A percentile compares a stretch with the other conserved stretches of the same genome.
phyloP scores from a whole-genome alignment of 139 green algal species.

The Monoraphidium neglectum region DNA sequence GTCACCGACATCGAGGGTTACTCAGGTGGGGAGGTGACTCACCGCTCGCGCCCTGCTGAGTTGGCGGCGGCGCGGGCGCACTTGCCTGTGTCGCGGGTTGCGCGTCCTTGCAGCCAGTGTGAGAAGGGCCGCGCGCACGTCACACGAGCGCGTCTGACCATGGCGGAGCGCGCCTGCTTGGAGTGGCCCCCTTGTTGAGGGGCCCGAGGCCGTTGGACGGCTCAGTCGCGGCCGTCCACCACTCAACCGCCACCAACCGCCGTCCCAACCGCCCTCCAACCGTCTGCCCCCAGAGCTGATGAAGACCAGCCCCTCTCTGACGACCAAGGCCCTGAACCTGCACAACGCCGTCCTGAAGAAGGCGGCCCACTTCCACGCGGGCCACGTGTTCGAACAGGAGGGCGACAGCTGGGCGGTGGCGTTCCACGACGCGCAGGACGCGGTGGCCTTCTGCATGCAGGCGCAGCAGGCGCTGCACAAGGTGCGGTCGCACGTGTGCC shows the following conservation, averaged over 20 bases:
- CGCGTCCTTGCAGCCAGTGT: too few relatives aligned
- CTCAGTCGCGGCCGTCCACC: too few relatives aligned
- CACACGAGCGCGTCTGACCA: too few relatives aligned
- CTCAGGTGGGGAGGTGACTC: too few relatives aligned
- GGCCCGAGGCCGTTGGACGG: too few relatives aligned
- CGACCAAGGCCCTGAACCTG: conserved; percentile 21
- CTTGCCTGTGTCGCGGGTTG: too few relatives aligned
- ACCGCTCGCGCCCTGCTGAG: too few relatives aligned
- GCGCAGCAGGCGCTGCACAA: not conserved
- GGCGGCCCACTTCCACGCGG: conserved; percentile 7
- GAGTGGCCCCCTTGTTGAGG: not conserved
- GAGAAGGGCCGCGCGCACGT: too few relatives aligned
- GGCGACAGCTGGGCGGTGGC: conserved; percentile 50
- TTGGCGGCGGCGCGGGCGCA: too few relatives aligned
- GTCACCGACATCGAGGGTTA: conserved; percentile 2
- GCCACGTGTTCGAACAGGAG: conserved; percentile 36
- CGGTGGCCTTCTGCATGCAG: conserved; percentile 42
- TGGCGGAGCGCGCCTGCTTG: not conserved
- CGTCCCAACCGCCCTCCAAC: too few relatives aligned
- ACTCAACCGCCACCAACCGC: too few relatives aligned
- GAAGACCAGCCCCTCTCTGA: conserved; percentile 9
- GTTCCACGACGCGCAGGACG: conserved; percentile 44
- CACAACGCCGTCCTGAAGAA: conserved; percentile 31
- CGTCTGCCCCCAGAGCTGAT: conserved; percentile 16
- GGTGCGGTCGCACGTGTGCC: not conserved